Base-by-base conservation (phyloP, 306 rosid genomes). In the Sechiopsis laciniata region DNA sequence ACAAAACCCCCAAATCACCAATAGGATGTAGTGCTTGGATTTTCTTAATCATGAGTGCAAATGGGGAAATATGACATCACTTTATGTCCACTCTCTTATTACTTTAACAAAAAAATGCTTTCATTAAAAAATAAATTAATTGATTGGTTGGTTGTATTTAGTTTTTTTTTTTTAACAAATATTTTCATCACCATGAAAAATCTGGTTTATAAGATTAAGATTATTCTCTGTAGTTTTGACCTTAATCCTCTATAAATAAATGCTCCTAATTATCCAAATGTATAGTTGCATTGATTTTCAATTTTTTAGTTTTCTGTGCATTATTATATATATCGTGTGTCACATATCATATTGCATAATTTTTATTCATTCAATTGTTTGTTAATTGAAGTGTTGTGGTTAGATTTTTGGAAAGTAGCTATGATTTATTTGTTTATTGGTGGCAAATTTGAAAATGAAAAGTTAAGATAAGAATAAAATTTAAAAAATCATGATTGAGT, bases 11-110 rank as follows among this genome's bases (percentile, higher is more conserved):
- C 37, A 32, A 32, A 32, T 3, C 37, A 32, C 37, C 37, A 32
- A 50, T 69, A 20, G 74, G 57, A 69, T 21, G 58, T 69, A 69
- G 58, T 24, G 58, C 50, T 69, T 69, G 74, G 74, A 69, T 69
- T 50, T 69, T 32, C 45, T 50, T 50, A 69, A 69, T 69, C 58
- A 69, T 3, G 51, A 32, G 14, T 50, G 58, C 74, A 69, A 21
- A 69, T 50, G 58, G 74, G 74, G 19, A 50, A 69, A 48, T 46
- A 0, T 69, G 74, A 69, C 74, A 69, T 56, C 21, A 21, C 58
- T 50, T 50, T 16, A 7, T 35, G 50, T 35, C 69, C 69, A 35
- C 69, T 50, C 12, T 22, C 37, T 48, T 50, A 8, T 48, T 69
- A 14, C 12, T 69, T 69, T 22, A 21, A 45, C 46, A 2, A 50